Evolutionary conservation across 2,329 filamentous ascomycete species (phyloP).

Genomic region (Talaromyces sp.): DNA sequence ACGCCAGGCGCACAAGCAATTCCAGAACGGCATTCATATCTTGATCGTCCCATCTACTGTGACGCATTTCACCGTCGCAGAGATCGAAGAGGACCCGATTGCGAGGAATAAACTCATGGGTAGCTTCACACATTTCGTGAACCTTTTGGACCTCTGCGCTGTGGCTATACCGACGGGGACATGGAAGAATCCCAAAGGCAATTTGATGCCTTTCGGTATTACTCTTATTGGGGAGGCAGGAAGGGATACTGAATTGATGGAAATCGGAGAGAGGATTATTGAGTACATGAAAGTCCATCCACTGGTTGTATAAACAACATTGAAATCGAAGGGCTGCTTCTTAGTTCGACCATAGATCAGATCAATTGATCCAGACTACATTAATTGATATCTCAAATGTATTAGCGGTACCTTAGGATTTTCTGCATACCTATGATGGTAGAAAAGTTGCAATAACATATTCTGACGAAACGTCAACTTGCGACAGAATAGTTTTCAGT

Average conservation of each 20-base stretch:
- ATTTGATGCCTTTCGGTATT: slow-evolving; percentile 27
- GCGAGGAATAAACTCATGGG: slow-evolving; percentile 56
- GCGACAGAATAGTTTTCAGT: too few species aligned
- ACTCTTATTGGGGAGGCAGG: not conserved
- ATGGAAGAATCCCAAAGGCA: slow-evolving; percentile 31
- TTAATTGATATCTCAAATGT: too few species aligned
- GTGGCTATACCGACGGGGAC: slow-evolving; percentile 41
- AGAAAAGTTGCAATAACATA: too few species aligned
- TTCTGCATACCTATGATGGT: too few species aligned
- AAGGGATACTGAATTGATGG: not conserved
- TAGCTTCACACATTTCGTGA: slow-evolving; percentile 61
- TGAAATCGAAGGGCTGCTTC: not conserved
- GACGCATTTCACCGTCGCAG: slow-evolving; percentile 51
- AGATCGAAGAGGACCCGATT: slow-evolving; percentile 54
- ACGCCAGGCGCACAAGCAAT: slow-evolving; percentile 30
- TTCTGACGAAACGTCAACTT: too few species aligned
- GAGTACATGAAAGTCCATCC: not conserved
- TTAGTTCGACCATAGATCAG: not conserved
- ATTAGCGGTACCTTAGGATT: too few species aligned
- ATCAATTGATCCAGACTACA: not conserved
- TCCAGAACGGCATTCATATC: slow-evolving; percentile 38
- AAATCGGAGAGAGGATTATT: not conserved
- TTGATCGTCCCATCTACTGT: slow-evolving; percentile 57
- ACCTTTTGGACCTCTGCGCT: slow-evolving; percentile 55
- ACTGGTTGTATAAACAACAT: not conserved